A percentile compares a stretch with the other conserved stretches of the same genome.
phyloP scores from a whole-genome alignment of 2,329 filamentous ascomycete species.

The Botrytis fabae region DNA sequence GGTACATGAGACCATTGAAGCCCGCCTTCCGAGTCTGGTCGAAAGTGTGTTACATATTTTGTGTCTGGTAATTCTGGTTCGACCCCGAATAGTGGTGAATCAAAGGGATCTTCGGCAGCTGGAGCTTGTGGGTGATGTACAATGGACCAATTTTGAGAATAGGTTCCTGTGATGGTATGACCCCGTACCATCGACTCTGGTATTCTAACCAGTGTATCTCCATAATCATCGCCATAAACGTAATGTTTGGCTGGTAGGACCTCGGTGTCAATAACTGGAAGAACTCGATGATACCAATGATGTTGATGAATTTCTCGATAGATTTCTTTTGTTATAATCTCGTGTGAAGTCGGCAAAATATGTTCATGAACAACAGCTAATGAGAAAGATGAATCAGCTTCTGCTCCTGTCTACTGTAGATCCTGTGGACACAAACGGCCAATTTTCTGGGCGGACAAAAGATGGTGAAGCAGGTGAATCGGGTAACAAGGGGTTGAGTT shows the following conservation, averaged over 20 bases:
- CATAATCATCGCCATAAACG: slow-evolving; percentile 37
- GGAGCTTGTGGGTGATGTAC: slow-evolving; percentile 5
- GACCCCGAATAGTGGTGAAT: slow-evolving; percentile 14
- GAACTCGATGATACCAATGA: slow-evolving; percentile 52
- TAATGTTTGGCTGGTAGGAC: slow-evolving; percentile 54
- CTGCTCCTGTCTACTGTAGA: slow-evolving; percentile 23
- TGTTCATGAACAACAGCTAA: slow-evolving; percentile 53
- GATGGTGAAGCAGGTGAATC: slow-evolving; percentile 18
- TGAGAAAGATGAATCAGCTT: slow-evolving; percentile 29
- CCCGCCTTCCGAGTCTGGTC: background rate
- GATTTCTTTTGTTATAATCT: slow-evolving; percentile 50
- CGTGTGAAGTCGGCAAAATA: slow-evolving; percentile 46
- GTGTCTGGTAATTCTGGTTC: background rate
- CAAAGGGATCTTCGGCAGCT: background rate
- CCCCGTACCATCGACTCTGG: slow-evolving; percentile 45
- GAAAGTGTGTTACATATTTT: slow-evolving; percentile 7
- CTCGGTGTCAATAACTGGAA: slow-evolving; percentile 55
- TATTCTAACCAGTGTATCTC: slow-evolving; percentile 49
- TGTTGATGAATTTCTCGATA: slow-evolving; percentile 56
- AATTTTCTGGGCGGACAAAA: slow-evolving; percentile 29
- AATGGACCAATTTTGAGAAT: slow-evolving; percentile 26
- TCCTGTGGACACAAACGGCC: slow-evolving; percentile 22
- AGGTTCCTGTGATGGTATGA: slow-evolving; percentile 24
- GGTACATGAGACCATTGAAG: slow-evolving; percentile 18
- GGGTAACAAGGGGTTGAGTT: slow-evolving; percentile 19